Base-by-base conservation (phyloP, 2,329 filamentous ascomycete species). In the Dactylellina parvicollis region DNA sequence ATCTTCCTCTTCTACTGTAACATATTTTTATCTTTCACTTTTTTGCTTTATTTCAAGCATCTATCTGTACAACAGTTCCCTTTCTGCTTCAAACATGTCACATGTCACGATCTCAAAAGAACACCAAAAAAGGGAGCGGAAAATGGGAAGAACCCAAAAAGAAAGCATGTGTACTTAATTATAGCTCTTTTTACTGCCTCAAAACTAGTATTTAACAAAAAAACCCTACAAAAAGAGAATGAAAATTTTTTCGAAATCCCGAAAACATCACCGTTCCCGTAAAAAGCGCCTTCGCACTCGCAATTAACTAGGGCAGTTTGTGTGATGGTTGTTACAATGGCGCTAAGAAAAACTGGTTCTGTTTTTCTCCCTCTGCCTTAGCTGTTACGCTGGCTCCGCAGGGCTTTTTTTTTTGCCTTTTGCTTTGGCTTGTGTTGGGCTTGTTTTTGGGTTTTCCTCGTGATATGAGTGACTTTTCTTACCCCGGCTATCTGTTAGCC, bases 11-110 rank as follows among this genome's bases (percentile, higher is more conserved):
- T 72, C 67, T 55, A 52, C 52, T 72, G 67, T 72, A 72, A 36
- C 59, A 72, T 72, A 65, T 72, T 72, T 34, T 52, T 44, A 16
- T 36, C 44, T 50, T 32, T 40, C 44, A 54, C 16, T 71, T 40
- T 34, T 56, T 50, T 42, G 5, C 42, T 34, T 14, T 12, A 12
- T 42, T 56, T 67, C 12, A 10, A 36, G 10, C 16, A n/a, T 38
- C 40, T 38, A 71, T 71, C 56, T 72, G 67, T 72, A 72, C 42
- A 72, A 72, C 59, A 72, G 59, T 72, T 72, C 54, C 67, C 36
- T 65, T 56, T 56, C 34, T 47, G 26, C 47, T 46, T 36, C 16
- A 42, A 50, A 44, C 34, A 42, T 46, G 42, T 65, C 67, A 72
- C 67, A 72, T 72, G 67, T 65, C 49, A 72, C 28, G 67, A 72